Evolutionary conservation across 1,284 basidiomycete species (phyloP), one percentile per base, ranked within the genome.

Genomic region (Irpex sp.): DNA sequence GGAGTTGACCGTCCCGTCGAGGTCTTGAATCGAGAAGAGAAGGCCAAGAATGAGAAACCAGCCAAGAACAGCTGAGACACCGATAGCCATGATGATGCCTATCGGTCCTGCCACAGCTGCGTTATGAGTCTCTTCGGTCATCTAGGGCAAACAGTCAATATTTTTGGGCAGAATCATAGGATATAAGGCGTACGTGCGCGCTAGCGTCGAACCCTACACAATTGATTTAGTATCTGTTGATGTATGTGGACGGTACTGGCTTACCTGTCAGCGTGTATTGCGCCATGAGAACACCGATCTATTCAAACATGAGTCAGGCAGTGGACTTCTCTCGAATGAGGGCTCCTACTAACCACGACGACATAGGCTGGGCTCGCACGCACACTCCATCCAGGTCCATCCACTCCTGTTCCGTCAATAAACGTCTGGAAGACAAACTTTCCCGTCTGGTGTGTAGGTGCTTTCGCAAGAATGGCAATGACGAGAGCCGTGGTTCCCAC

Each of bases 61-160:
- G 17, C 89, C 88, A 4, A 89, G 79, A 6, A 90, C 67, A 1
- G 89, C 84, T 3, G 87, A 89, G n/a, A 89, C 86, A n/a, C 85
- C 86, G 63, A 92, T 88, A n/a, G 87, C 81, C 80, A 84, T 88
- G 51, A 89, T 70, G 62, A 90, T 89, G 1, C 87, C 87, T 21
- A 87, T 79, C 31, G 83, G 80, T 0, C 87, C 88, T 9, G 86
- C 80, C 81, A 86, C 83, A 5, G 87, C 86, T 13, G 90, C 89
- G 70, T 92, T 89, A 57, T 78, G 83, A 0, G 90, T 93, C 73
- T 93, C 90, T 74, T 92, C 90, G 0, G 88, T 87, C 88, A 92
- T 88, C 85, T 90, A 69, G 33, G 43, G 17, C 21, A 50, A 26
- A 1, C 26, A 3, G 26, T 26, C 26, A 26, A 26, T 26, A 26